phyloP scores from a whole-genome alignment of 495 filamentous ascomycete genomes.

The Neurospora sp. region DNA sequence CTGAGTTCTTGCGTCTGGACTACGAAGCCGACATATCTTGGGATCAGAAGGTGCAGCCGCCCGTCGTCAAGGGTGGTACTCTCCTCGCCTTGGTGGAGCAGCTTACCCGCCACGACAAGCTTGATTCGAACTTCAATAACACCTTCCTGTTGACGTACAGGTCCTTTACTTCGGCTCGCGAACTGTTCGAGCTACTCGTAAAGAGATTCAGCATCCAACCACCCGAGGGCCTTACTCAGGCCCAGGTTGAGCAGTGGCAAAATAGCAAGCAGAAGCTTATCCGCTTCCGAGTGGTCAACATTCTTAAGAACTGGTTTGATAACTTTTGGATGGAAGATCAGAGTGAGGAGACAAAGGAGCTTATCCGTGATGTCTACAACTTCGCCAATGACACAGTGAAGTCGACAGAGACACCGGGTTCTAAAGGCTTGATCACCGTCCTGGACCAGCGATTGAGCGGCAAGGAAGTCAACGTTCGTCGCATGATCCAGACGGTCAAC shows the following conservation, averaged over 20 bases:
- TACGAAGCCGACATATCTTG: conserved; percentile 84
- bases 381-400: conserved; percentile 91
- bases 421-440: conserved; percentile 65
- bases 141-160: conserved; percentile 95
- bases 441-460: conserved; percentile 80
- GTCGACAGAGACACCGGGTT: conserved; percentile 82
- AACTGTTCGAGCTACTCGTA: conserved; percentile 87
- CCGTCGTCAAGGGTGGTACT: conserved; percentile 77
- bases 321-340: conserved; percentile 96
- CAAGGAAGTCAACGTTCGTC: conserved; percentile 77
- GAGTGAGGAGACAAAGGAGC: conserved; percentile 68
- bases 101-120: conserved; percentile 86
- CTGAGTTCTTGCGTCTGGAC: conserved; percentile 77
- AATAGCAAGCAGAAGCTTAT: conserved; percentile 94
- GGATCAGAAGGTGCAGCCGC: conserved; percentile 63
- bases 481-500: conserved; percentile 75
- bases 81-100: conserved; percentile 89
- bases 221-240: conserved; percentile 63
- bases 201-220: conserved; percentile 88
- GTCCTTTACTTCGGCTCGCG: conserved; percentile 82
- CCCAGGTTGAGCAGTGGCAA: conserved; percentile 78
- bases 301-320: conserved; percentile 96
- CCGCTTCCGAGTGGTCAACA: conserved; percentile 91
- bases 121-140: conserved; percentile 92
- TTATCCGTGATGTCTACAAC: conserved; percentile 77